Evolutionary conservation across 1,139 yeast species (phyloP).

Genomic region (Spencermartinsiella ligniputridi): DNA sequence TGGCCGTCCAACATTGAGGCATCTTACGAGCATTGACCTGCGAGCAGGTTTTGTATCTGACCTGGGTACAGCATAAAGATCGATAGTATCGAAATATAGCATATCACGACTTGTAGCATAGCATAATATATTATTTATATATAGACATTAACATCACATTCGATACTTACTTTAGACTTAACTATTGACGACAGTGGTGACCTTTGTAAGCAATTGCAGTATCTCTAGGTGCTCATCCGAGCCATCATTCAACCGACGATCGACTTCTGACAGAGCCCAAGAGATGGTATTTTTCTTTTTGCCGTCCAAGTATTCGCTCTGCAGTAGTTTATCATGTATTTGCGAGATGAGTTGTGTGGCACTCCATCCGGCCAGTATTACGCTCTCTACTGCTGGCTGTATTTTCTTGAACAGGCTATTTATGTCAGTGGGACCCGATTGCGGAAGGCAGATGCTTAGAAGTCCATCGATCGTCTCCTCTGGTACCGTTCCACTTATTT

Average conservation of each 20-base stretch:
- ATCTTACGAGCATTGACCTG: conserved; percentile 51
- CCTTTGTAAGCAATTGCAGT: conserved; percentile 60
- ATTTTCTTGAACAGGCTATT: conserved; percentile 40
- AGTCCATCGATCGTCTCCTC: conserved; percentile 46
- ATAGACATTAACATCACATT: background rate
- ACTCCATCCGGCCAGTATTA: conserved; percentile 79
- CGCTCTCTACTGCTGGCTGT: conserved; percentile 46
- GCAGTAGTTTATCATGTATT: conserved; percentile 67
- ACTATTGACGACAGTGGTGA: conserved; percentile 30
- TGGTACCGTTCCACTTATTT: conserved; percentile 84
- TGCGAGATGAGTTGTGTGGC: conserved; percentile 77
- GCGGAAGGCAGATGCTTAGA: conserved; percentile 35
- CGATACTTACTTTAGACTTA: background rate
- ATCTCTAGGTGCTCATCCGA: conserved; percentile 87
- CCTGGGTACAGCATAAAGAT: too few species aligned
- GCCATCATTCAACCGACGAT: conserved; percentile 73
- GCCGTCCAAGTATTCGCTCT: conserved; percentile 52
- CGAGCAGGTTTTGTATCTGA: conserved; percentile 13
- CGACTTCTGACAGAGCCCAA: conserved; percentile 65
- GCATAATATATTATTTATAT: too few species aligned
- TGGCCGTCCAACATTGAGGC: conserved; percentile 96
- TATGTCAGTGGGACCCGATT: conserved; percentile 5
- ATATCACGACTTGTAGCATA: background rate
- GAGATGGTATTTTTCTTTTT: conserved; percentile 62
- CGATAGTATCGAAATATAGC: too few species aligned